Evolutionary conservation across 2,329 filamentous ascomycete species (phyloP), one percentile per base, ranked within the genome.

Genomic region (Penicillium sp.): DNA sequence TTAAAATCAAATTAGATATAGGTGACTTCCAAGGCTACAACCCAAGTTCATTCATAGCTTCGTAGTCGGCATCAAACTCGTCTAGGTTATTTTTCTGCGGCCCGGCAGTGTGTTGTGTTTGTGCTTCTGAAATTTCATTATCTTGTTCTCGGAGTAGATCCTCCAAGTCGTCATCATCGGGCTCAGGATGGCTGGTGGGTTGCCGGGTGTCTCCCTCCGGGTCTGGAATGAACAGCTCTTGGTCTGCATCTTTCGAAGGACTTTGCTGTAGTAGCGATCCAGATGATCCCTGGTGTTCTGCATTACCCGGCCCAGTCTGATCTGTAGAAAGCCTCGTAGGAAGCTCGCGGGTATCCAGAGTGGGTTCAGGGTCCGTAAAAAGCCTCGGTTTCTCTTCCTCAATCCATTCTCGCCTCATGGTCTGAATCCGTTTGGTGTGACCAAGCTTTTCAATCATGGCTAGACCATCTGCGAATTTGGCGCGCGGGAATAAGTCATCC

Each of bases 401-500:
- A 59, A 97, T 93, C 89, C 91, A 96, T 56, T 89, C 85, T 68
- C 84, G 84, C 54, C 93, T 82, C 74, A 87, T 88, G 26, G 84
- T 81, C 58, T 89, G 84, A 68, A 97, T 81, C 12, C 81, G 79
- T 68, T 89, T 92, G 63, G 88, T 90, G 72, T 97, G 94, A 1
- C 94, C 94, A 0, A 91, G 80, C 73, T 96, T 97, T 71, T 99
- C 94, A 2, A 97, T 90, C 78, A 97, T 96, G 32, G 81, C 77
- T 6, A 97, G 78, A 2, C 89, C 94, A 65, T 99, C 94, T 41
- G 89, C 83, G 66, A 99, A 99, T 66, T 91, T 93, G 4, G 93
- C 94, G 66, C 95, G 91, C 10, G 94, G 94, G 66, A 92, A 99
- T 10, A 99, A 79, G 66, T 97, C 91, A 72, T 99, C 93, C 2